Evolutionary conservation across 2,329 filamentous ascomycete genomes (phyloP), one percentile per base, ranked within the genome.

Genomic region (Aspergillus sp.): DNA sequence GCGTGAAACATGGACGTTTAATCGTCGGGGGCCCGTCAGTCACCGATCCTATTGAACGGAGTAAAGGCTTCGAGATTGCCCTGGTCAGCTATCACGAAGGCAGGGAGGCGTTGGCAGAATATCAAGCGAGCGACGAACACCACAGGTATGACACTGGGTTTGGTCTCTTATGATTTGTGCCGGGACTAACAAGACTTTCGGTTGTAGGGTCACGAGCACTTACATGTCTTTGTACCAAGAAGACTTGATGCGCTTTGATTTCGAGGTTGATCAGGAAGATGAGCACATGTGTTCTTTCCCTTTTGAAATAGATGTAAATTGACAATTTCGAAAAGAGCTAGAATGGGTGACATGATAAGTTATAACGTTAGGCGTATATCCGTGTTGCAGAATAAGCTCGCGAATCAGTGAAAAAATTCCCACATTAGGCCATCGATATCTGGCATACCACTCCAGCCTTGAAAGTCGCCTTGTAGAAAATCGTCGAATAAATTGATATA

Each of bases 151-250:
- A 49, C 1, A n/a, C 1, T 0, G 15, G 7, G 6, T 32, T n/a
- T 27, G 9, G 9, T 7, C 12, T 1, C 4, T 17, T 9, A 35
- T 10, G 10, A 10, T 48, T 17, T 23, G 3, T 10, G 12, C 19
- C 7, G 6, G 23, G 10, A 7, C 20, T 47, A 23, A 50, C 7
- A n/a, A 7, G 20, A 33, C 41, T 25, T 27, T 23, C 22, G 37
- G 13, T 2, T 19, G 4, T 37, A 80, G 78, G 44, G 75, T 80
- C 0, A 80, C 77, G 0, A 72, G 67, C 25, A 71, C 67, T 3
- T 75, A 74, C 44, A 61, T 81, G 6, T 78, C 73, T 61, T 77
- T 77, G 0, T 80, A 69, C 53, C 74, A 73, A 15, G 76, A 80
- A 44, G 76, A 80, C 48, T 60, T 80, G 1, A 68, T 69, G 13